Base-by-base conservation (phyloP, 78 protist species). In the Cavenderia fasciculata region DNA sequence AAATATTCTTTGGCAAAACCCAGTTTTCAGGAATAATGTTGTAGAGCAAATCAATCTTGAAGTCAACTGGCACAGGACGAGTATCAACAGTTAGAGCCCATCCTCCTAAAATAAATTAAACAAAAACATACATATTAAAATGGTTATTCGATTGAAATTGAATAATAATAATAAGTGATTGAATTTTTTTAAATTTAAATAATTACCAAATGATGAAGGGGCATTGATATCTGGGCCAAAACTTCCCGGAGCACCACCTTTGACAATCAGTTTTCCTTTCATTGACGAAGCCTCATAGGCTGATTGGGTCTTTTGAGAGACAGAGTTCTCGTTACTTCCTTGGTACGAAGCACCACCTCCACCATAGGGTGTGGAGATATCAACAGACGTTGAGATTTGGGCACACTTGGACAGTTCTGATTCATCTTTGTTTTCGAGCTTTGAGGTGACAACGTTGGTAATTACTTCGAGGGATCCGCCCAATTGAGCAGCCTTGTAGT, bases 181-280 rank as follows among this genome's bases (percentile, higher is more conserved):
- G n/a, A n/a, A n/a, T n/a, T n/a, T n/a, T n/a, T n/a, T n/a, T n/a
- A n/a, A n/a, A n/a, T n/a, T n/a, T n/a, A n/a, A n/a, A n/a, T n/a
- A n/a, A 14, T 59, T 11, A 49, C 54, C 54, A 49, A 49, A 49
- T 49, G 54, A 49, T 18, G 54, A 49, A 49, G 12, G 54, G 31
- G 43, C 7, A 14, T 49, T 49, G 54, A 49, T 18, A 14, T 49
- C 54, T 18, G 71, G 71, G 12, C 38, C 29, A 14, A 63, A 63
- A 14, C 44, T 5, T 11, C 71, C 71, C 6, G 71, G 43, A 31
- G 36, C 46, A 31, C 71, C 71, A 63, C 71, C 71, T 11, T 29
- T 11, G n/a, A 31, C n/a, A 11, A 63, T 11, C 12, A 31, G 19
- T 36, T 10, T 36, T 29, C 38, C 10, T 18, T 49, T 12, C 27